Base-by-base conservation (phyloP, 345 rosid species). In the Salix koriyanagi region DNA sequence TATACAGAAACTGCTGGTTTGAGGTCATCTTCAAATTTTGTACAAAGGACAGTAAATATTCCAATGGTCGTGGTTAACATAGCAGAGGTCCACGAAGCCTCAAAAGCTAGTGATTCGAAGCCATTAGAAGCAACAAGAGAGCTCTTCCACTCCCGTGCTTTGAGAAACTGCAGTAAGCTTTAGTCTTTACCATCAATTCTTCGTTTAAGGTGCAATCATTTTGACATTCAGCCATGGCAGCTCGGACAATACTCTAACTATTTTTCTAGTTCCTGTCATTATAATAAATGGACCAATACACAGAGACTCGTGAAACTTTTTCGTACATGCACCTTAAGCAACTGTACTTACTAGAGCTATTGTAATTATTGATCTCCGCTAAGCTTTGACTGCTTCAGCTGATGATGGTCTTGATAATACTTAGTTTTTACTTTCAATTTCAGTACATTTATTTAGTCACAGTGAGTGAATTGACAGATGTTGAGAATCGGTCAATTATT, bases 111-210 rank as follows among this genome's bases (percentile, higher is more conserved):
- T 11, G 83, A 90, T 76, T 72, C 75, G 2, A 79, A 83, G 86
- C 86, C 85, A 1, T 52, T 90, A 34, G 84, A 81, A 23, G 91
- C 90, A 4, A 77, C 79, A 30, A 85, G 52, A 73, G 80, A 83
- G 76, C 86, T 90, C 76, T 86, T 85, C 84, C 54, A 68, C 68
- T 77, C 82, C 69, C 79, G 85, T 68, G 82, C 85, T 48, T 79
- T 90, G 74, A 83, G 84, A 80, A 80, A 77, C 69, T 81, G 85
- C 88, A 80, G 93, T 90, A 81, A 86, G 91, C 62, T 67, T 58
- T 76, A 37, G 62, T 48, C 44, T 70, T 39, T 48, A 28, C 52
- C n/a, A 37, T 11, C 6, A 4, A 8, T 42, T 28, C 18, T 46
- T 46, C 50, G 18, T 46, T 46, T 12, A 46, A 46, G 50, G 50